Percentiles rank a stretch among this genome's conserved stretches.
These are phyloP conservation scores for Hortiboletus campestris DNA, from an alignment of 768 basidiomycete genomes.

Conservation along the genomic window DNA sequence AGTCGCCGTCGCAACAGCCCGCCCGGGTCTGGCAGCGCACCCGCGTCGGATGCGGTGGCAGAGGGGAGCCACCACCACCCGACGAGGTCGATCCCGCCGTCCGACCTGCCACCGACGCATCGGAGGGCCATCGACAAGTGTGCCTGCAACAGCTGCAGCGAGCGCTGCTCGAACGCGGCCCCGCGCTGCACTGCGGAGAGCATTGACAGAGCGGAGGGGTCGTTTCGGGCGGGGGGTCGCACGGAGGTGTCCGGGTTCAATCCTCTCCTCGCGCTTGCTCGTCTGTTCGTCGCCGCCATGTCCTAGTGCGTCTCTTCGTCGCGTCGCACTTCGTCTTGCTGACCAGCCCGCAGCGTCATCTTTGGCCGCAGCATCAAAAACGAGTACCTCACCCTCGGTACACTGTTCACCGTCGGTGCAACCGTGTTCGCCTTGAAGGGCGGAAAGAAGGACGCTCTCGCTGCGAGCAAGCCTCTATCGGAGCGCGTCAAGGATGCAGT, in stretches of 20 bases:
- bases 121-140: conserved; percentile 77
- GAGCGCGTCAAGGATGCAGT: conserved; percentile 63
- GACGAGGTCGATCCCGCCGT: conserved; percentile 84
- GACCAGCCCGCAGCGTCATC: conserved; percentile 51
- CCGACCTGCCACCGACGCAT: conserved; percentile 81
- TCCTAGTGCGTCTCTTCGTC: conserved; percentile 37
- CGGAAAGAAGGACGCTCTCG: conserved; percentile 50
- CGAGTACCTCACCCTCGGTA: conserved; percentile 74
- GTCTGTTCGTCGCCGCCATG: conserved; percentile 32
- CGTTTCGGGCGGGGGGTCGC: conserved; percentile 25
- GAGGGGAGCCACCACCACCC: conserved; percentile 93
- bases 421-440: conserved; percentile 55
- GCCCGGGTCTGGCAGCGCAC: conserved; percentile 13
- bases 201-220: conserved; percentile 11
- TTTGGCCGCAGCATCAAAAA: conserved; percentile 78
- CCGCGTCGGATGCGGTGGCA: not conserved
- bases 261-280: no score
- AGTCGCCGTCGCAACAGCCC: conserved; percentile 47
- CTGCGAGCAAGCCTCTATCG: conserved; percentile 42
- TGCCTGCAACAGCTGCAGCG: conserved; percentile 56
- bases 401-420: conserved; percentile 57
- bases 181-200: conserved; percentile 69
- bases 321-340: conserved; percentile 1
- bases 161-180: conserved; percentile 70
- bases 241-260: conserved; percentile 15